Evolutionary conservation across 2,329 filamentous ascomycete genomes (phyloP), one percentile per base, ranked within the genome.

Genomic region (Chaetothyriales sp.): DNA sequence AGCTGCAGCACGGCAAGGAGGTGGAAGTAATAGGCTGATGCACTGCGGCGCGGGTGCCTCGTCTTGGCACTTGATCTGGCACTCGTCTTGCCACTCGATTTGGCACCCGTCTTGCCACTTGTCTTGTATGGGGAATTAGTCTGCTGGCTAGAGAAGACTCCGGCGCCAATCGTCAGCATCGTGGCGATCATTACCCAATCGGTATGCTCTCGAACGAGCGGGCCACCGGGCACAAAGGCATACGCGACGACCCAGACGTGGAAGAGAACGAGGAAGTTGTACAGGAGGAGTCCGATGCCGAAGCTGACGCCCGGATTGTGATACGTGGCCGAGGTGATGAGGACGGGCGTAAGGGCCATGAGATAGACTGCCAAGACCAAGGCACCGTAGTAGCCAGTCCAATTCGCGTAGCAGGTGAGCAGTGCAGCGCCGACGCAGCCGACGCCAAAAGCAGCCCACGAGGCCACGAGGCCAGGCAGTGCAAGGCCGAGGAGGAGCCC

Each of bases 241-340:
- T 98, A 98, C 1, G 92, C 92, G 9, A 98, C 92, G 37, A 95
- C 86, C 92, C 92, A 98, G 51, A 95, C 89, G 64, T 97, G 90
- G 74, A 95, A 95, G n/a, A 98, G 78, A 4, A 95, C 83, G 71
- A 97, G 72, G 62, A 97, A 77, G 68, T 97, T 95, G 73, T 97
- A 98, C 47, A 94, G 68, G 49, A 95, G 70, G 71, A 95, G 95
- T 3, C 86, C 90, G 13, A 94, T 66, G 2, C 90, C 92, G 65
- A 98, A 98, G 0, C 86, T 87, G 22, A 76, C 75, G 4, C 82
- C 86, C 0, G 89, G 89, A 49, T 75, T 83, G 65, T 86, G 85
- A 63, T 83, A 83, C 22, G 86, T 78, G 22, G 88, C 89, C 49
- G 85, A 83, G 13, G 76, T 73, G 55, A 98, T 80, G 44, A 98